These are phyloP conservation scores for Verticillium longisporum DNA, from an alignment of 2,329 filamentous ascomycete genomes.

Conservation along the genomic window DNA sequence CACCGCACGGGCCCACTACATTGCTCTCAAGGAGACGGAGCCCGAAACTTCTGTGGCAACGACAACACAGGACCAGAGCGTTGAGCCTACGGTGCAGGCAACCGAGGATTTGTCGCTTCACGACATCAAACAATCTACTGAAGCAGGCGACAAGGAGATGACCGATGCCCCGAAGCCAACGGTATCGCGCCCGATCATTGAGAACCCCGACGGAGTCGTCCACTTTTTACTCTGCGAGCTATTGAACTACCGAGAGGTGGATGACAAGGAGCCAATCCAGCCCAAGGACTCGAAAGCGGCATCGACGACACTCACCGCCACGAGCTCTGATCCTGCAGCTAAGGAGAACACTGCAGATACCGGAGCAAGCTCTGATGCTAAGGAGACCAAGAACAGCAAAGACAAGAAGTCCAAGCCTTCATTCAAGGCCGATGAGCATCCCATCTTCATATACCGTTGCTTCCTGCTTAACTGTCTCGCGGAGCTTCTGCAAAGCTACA, in stretches of 20 bases:
- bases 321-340: neutral
- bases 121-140: conserved; percentile 55
- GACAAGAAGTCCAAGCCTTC: conserved; percentile 65
- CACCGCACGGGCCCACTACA: conserved; percentile 21
- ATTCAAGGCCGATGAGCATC: conserved; percentile 90
- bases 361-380: neutral
- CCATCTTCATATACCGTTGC: conserved; percentile 93
- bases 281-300: conserved; percentile 33
- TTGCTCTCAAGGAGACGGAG: conserved; percentile 33
- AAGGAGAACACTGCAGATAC: neutral
- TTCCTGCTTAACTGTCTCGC: conserved; percentile 89
- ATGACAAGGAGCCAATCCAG: conserved; percentile 63
- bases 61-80: conserved; percentile 7
- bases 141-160: conserved; percentile 52
- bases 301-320: conserved; percentile 12
- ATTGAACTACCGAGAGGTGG: conserved; percentile 84
- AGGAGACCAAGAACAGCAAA: conserved; percentile 32
- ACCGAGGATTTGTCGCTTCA: conserved; percentile 40
- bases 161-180: conserved; percentile 56
- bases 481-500: conserved; percentile 87
- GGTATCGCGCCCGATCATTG: conserved; percentile 74
- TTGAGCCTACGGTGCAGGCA: conserved; percentile 36
- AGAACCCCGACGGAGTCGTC: conserved; percentile 90
- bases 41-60: conserved; percentile 10
- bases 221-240: conserved; percentile 92